Base-by-base conservation (phyloP, 768 basidiomycete genomes). In the Plicaturopsis crispa region DNA sequence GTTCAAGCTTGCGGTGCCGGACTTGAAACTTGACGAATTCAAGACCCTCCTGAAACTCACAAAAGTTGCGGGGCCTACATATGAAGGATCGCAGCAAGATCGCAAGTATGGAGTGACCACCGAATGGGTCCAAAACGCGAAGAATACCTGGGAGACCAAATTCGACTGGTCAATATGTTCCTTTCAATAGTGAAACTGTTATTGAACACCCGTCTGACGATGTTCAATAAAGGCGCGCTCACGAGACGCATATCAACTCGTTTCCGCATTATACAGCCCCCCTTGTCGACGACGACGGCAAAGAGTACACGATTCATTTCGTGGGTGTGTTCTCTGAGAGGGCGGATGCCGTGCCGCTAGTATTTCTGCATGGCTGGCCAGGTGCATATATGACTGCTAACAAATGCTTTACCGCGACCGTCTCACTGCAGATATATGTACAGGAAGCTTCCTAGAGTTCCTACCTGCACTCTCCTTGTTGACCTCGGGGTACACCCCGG, bases 401-500 rank as follows among this genome's bases (percentile, higher is more conserved):
- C n/a, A n/a, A n/a, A n/a, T n/a, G n/a, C n/a, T n/a, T n/a, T n/a
- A n/a, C n/a, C n/a, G n/a, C n/a, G n/a, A n/a, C n/a, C n/a, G n/a
- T n/a, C n/a, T n/a, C n/a, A n/a, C n/a, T n/a, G n/a, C n/a, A n/a
- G n/a, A n/a, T n/a, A n/a, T n/a, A n/a, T n/a, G n/a, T 28, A 8
- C 32, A 16, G 46, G 44, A 4, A 44, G 43, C 22, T 48, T 45
- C 33, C 32, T 50, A 22, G 50, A 52, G 31, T 43, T 52, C 19
- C 20, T 45, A 12, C 46, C 50, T 11, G 41, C 50, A 24, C 17
- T 52, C 6, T n/a, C 12, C 0, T 35, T 42, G 14, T 26, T 52
- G 6, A 24, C 34, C 14, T 31, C 33, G 20, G 22, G 31, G 13
- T 36, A 44, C 31, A 43, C 38, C 16, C 30, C 41, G 3, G 13